Conservation (phyloP, 805 yeast species). For the Scheffersomyces spartinae region DNA sequence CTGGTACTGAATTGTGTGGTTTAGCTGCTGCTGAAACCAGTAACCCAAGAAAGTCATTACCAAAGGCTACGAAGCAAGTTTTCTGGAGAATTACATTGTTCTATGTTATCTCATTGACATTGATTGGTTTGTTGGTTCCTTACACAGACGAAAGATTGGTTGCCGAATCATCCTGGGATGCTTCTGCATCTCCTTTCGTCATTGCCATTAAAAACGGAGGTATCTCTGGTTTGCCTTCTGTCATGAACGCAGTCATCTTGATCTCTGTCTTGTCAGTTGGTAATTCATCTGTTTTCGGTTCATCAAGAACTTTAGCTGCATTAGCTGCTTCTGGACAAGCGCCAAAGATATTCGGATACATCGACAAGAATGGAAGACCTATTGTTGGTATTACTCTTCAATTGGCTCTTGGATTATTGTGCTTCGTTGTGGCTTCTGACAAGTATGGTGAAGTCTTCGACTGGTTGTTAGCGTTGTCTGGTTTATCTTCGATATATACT, state of each 20-base stretch:
- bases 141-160: conserved; percentile 39
- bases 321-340: conserved; percentile 57
- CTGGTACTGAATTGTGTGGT: conserved; percentile 66
- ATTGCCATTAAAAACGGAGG: conserved; percentile 61
- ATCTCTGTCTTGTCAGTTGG: conserved; percentile 65
- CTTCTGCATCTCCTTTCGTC: conserved; percentile 64
- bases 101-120: conserved; percentile 46
- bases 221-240: conserved; percentile 53
- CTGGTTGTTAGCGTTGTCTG: conserved; percentile 72
- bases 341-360: conserved; percentile 50
- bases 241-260: conserved; percentile 60
- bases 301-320: conserved; percentile 58
- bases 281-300: conserved; percentile 58
- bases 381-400: conserved; percentile 49
- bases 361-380: conserved; percentile 75
- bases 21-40: conserved; percentile 69
- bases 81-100: conserved; percentile 73
- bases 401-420: conserved; percentile 41
- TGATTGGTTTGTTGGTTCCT: conserved; percentile 63
- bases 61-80: conserved; percentile 69
- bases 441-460: conserved; percentile 47
- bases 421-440: conserved; percentile 52
- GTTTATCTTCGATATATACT: conserved; percentile 64
- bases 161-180: conserved; percentile 39
- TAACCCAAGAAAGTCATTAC: conserved; percentile 56